phyloP scores from a whole-genome alignment of 352 stramenopile genomes.

The Globisporangium parvum region DNA sequence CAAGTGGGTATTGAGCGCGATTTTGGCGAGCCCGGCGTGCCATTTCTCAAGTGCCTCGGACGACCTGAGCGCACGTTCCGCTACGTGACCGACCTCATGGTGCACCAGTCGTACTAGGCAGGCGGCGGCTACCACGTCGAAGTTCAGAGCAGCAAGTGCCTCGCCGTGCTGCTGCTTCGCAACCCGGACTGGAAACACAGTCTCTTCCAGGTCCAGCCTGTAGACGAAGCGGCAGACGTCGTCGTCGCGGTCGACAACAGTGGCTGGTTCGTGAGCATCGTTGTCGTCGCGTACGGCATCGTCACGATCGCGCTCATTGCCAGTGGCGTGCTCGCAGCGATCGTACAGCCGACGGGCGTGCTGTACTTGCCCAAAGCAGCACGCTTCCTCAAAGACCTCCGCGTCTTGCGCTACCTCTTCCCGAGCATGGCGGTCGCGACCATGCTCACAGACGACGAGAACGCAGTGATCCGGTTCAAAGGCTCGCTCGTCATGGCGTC shows the following conservation, averaged over 20 bases:
- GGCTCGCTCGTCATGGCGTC: slow-evolving; percentile 45
- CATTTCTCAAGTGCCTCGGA: slow-evolving; percentile 45
- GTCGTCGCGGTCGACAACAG: slow-evolving; percentile 36
- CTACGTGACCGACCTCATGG: slow-evolving; percentile 59
- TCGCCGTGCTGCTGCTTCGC: slow-evolving; percentile 30
- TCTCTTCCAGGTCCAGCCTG: slow-evolving; percentile 37
- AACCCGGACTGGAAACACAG: slow-evolving; percentile 34
- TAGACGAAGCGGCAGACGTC: slow-evolving; percentile 34
- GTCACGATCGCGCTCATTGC: slow-evolving; percentile 44
- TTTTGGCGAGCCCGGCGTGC: slow-evolving; percentile 32
- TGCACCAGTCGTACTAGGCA: slow-evolving; percentile 48
- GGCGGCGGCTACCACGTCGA: slow-evolving; percentile 42
- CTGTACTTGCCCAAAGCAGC: slow-evolving; percentile 35
- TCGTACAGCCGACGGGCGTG: slow-evolving; percentile 31
- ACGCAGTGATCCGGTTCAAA: slow-evolving; percentile 42
- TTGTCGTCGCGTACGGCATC: slow-evolving; percentile 39
- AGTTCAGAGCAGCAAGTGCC: slow-evolving; percentile 51
- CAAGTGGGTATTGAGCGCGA: slow-evolving; percentile 32
- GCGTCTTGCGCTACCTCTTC: slow-evolving; percentile 32
- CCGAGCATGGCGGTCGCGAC: slow-evolving; percentile 39
- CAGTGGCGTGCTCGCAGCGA: slow-evolving; percentile 37
- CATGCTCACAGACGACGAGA: slow-evolving; percentile 28
- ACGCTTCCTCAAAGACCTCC: slow-evolving; percentile 23
- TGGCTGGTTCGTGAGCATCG: slow-evolving; percentile 30
- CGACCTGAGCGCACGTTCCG: slow-evolving; percentile 31